Evolutionary conservation across 1,284 basidiomycete genomes (phyloP), one percentile per base, ranked within the genome.

Genomic region (Sanguinoderma infundibulare): DNA sequence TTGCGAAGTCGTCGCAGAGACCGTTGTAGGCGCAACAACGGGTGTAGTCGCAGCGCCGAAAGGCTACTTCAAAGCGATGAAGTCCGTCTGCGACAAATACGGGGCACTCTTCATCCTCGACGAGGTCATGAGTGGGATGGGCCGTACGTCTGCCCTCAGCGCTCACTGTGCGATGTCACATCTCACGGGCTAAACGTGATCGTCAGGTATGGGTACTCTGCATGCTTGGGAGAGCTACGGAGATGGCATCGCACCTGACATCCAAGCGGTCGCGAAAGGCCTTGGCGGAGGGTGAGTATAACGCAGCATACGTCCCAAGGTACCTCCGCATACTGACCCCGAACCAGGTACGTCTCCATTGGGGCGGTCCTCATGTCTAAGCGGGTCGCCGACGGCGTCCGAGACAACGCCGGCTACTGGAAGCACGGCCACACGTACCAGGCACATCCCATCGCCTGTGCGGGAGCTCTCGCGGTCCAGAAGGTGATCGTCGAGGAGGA

Each of bases 91-190:
- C 69, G 85, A 93, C 56, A 92, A 91, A 71, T 90, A 95, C 66
- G 94, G 91, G 5, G 91, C 90, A 1, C 75, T 96, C n/a, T 88
- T 95, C 73, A 91, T 94, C 49, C 82, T 95, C 44, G 94, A 96
- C 71, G 94, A 96, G 76, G 85, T 90, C 63, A 91, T 91, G 94
- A 89, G 89, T 69, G 93, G 93, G 34, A 93, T 94, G 88, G 93
- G 92, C 46, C 86, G 92, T 86, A 74, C 77, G 87, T 78, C 34
- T 32, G 26, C 24, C 5, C 7, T 12, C 28, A 3, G 1, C 15
- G 1, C 22, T 28, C n/a, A n/a, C n/a, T n/a, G n/a, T n/a, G n/a
- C n/a, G n/a, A n/a, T n/a, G n/a, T n/a, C n/a, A n/a, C n/a, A n/a
- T n/a, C n/a, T n/a, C n/a, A 3, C 2, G 30, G 2, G 10, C 32